A percentile compares a stretch with the other conserved stretches of the same genome.
Conservation (phyloP, 108 stramenopile species). For the Fragilariopsis cylindrus region DNA sequence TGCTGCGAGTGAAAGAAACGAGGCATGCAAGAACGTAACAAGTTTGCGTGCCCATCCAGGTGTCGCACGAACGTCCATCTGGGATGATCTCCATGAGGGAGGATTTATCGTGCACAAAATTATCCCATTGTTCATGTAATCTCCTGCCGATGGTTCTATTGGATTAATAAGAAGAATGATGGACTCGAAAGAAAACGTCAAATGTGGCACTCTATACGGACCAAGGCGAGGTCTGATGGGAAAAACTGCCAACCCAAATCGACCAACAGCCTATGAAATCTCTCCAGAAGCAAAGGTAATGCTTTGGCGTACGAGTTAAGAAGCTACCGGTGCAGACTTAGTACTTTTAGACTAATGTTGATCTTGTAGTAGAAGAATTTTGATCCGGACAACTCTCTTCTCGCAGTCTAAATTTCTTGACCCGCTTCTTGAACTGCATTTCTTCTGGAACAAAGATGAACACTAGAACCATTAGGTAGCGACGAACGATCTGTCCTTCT, state of each 20-base stretch:
- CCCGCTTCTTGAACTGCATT: too few relatives aligned
- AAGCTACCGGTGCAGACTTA: constrained; percentile 17
- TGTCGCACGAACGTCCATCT: background rate
- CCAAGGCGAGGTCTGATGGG: constrained; percentile 4
- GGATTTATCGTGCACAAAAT: background rate
- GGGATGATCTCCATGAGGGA: background rate
- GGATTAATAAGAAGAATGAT: constrained; percentile 3
- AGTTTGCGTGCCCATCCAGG: constrained; percentile 2
- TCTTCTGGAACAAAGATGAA: too few relatives aligned
- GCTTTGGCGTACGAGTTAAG: constrained; percentile 20
- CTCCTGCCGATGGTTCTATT: constrained; percentile 28
- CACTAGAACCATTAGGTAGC: too few relatives aligned
- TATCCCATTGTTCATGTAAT: background rate
- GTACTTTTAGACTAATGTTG: background rate
- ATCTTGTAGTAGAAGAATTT: too few relatives aligned
- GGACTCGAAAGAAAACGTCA: background rate
- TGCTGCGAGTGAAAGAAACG: background rate
- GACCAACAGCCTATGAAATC: constrained; percentile 7
- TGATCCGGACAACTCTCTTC: too few relatives aligned
- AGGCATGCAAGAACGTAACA: background rate
- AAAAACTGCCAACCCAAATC: background rate
- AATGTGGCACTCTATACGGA: constrained; percentile 17
- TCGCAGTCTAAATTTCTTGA: too few relatives aligned
- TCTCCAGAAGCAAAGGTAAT: constrained; percentile 4
- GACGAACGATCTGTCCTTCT: too few relatives aligned